phyloP scores from a whole-genome alignment of 805 yeast genomes.

The Teunomyces pallodes region DNA sequence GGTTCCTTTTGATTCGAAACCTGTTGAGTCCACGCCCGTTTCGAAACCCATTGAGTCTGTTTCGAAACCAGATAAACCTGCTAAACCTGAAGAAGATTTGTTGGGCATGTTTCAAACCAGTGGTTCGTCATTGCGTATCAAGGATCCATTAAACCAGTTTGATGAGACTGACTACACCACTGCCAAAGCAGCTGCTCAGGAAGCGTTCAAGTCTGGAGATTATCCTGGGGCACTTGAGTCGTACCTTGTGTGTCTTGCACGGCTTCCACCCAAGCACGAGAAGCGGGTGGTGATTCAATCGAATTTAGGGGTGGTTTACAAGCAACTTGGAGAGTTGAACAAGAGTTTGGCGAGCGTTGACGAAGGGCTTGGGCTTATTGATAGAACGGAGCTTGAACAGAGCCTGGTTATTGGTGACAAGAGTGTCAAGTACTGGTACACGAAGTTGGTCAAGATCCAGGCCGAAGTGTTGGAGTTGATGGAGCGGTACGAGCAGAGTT shows the following conservation, averaged over 20 bases:
- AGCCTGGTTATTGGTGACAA: conserved; percentile 45
- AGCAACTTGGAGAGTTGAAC: conserved; percentile 12
- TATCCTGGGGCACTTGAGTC: conserved; percentile 61
- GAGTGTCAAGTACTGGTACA: conserved; percentile 65
- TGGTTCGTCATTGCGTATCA: conserved; percentile 7
- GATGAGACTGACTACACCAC: conserved; percentile 44
- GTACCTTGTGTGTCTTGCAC: conserved; percentile 49
- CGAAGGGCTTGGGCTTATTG: conserved; percentile 42
- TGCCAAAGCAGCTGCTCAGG: conserved; percentile 55
- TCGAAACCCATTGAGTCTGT: too few species aligned
- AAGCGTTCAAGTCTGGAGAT: conserved; percentile 77
- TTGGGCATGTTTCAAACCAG: conserved; percentile 21
- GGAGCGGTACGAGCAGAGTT: conserved; percentile 67
- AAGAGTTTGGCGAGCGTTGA: conserved; percentile 26
- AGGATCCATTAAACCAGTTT: conserved; percentile 34
- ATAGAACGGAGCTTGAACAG: conserved; percentile 22
- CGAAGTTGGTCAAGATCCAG: conserved; percentile 61
- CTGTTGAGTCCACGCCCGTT: neutral
- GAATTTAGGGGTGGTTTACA: conserved; percentile 54
- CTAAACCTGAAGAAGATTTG: conserved; percentile 15
- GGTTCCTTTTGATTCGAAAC: neutral
- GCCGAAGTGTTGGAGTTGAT: conserved; percentile 84
- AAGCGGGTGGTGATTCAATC: conserved; percentile 67
- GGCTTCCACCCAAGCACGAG: conserved; percentile 64
- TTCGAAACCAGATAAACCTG: too few species aligned